These are phyloP conservation scores for Tetrapisispora namnaoensis DNA, from an alignment of 805 yeast genomes.

Conservation along the genomic window DNA sequence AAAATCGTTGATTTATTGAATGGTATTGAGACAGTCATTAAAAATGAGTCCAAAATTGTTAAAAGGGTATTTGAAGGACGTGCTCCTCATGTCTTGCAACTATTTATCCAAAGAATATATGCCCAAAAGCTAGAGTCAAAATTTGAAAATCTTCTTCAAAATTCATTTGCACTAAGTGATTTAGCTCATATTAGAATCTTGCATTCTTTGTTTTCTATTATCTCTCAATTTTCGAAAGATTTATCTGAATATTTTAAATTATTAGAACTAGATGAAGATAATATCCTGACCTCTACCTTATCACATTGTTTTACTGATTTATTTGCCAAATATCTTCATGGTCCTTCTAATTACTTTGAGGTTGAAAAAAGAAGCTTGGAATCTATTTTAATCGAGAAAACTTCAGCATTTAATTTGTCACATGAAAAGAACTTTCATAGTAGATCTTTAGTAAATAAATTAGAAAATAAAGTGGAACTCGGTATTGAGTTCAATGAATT, in stretches of 20 bases:
- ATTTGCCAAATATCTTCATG: slow-evolving; percentile 59
- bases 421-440: slow-evolving; percentile 27
- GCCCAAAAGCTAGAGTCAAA: slow-evolving; percentile 58
- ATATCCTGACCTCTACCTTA: slow-evolving; percentile 38
- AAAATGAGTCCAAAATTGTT: slow-evolving; percentile 65
- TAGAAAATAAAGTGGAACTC: slow-evolving; percentile 16
- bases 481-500: slow-evolving; percentile 3
- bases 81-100: slow-evolving; percentile 48
- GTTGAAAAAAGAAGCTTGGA: slow-evolving; percentile 62
- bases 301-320: slow-evolving; percentile 68
- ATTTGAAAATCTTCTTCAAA: slow-evolving; percentile 47
- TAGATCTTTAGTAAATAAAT: slow-evolving; percentile 22
- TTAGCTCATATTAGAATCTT: slow-evolving; percentile 69
- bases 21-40: slow-evolving; percentile 48
- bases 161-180: slow-evolving; percentile 52
- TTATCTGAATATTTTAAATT: slow-evolving; percentile 51
- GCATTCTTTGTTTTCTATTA: slow-evolving; percentile 51
- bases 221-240: slow-evolving; percentile 52
- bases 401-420: slow-evolving; percentile 24
- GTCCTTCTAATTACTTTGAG: slow-evolving; percentile 53
- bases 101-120: slow-evolving; percentile 66
- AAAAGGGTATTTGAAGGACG: slow-evolving; percentile 66
- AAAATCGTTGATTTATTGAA: slow-evolving; percentile 44
- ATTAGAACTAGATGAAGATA: slow-evolving; percentile 36
- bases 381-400: slow-evolving; percentile 24